Base-by-base conservation (phyloP, 495 filamentous ascomycete genomes). In the Aspergillus taichungensis region DNA sequence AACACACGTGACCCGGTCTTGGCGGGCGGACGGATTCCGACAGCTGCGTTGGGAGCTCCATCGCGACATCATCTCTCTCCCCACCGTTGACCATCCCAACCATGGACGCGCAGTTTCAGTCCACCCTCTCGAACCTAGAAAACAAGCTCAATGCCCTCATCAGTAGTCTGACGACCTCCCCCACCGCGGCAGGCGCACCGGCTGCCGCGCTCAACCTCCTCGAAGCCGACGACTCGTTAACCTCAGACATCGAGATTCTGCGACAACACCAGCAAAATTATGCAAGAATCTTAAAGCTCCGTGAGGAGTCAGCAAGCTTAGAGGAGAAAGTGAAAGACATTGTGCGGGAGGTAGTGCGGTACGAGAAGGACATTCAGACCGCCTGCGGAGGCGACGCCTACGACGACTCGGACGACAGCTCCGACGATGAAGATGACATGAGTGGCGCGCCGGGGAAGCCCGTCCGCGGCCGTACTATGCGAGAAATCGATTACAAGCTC, bases 231-330 rank as follows among this genome's bases (percentile, higher is more conserved):
- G 67, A 72, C 52, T 46, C 49, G 8, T 42, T 73, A 30, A 61
- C 66, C 34, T 58, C 64, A 13, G 53, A 67, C 18, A 55, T 73
- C 32, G 50, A 63, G 10, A 67, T 62, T 5, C 64, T 73, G 7
- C 63, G 66, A 42, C 54, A 47, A 14, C 70, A 73, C 55, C 70
- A 73, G 49, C 54, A 51, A 31, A 73, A 72, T 47, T 63, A 73
- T 42, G 57, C 62, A 3, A 64, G 51, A 30, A 66, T 71, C 34
- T 52, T 72, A 1, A 50, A 46, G 10, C 49, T 73, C 1, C 68
- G 68, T 12, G 42, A 46, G 0, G 67, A 72, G 37, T 67, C 70
- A 6, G 52, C 66, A 13, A 52, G 45, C 18, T 48, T 73, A 8
- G 70, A 72, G 40, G 57, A 64, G 7, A 56, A 56, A 6, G 67